Base-by-base conservation (phyloP, 495 filamentous ascomycete genomes). In the Peziza echinospora region DNA sequence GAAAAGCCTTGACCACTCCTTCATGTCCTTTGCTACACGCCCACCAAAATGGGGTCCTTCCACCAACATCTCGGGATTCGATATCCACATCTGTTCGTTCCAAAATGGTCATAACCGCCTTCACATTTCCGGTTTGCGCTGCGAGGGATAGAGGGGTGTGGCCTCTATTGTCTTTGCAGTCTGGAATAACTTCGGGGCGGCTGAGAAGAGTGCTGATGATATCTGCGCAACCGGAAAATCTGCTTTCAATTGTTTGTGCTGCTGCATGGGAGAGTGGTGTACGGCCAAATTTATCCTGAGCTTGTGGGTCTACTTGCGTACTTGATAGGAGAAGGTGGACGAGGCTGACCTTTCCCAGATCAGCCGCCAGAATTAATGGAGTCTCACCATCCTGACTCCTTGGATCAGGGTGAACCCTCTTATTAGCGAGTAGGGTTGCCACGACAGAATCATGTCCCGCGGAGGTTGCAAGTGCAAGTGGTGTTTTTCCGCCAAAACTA, bases 191-290 rank as follows among this genome's bases (percentile, higher is more conserved):
- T 2, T n/a, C n/a, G n/a, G n/a, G n/a, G n/a, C n/a, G n/a, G n/a
- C n/a, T n/a, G n/a, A n/a, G n/a, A n/a, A n/a, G n/a, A n/a, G n/a
- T n/a, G n/a, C n/a, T n/a, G n/a, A n/a, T n/a, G n/a, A n/a, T n/a
- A n/a, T n/a, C n/a, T n/a, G n/a, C n/a, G n/a, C n/a, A n/a, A n/a
- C n/a, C n/a, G n/a, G n/a, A n/a, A n/a, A n/a, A n/a, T n/a, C n/a
- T n/a, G n/a, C n/a, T n/a, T n/a, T n/a, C n/a, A n/a, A n/a, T n/a
- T n/a, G n/a, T n/a, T n/a, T n/a, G n/a, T n/a, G n/a, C n/a, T n/a
- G n/a, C n/a, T 34, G 26, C 26, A 34, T 34, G n/a, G 7, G 26
- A 8, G 8, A 71, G 55, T 23, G 65, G 59, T n/a, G 59, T 66
- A 24, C 50, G 52, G 21, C 51, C 47, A 43, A 50, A 5, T 3